Evolutionary conservation across 2,329 filamentous ascomycete genomes (phyloP).

Genomic region (Colletotrichum shisoi): DNA sequence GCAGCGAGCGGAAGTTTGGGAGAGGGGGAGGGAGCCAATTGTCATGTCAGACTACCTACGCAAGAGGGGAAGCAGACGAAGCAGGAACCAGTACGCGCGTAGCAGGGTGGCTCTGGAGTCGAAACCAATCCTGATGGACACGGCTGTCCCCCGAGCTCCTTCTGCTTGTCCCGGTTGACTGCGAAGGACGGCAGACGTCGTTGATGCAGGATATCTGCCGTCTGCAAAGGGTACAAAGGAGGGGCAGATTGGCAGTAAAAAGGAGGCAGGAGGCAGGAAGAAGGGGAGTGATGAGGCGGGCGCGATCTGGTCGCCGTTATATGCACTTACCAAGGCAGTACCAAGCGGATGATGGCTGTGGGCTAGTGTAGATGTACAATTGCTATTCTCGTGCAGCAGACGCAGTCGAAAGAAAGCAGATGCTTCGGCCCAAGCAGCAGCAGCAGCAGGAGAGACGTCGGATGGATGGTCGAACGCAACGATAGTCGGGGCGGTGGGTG

Average conservation of each 20-base stretch:
- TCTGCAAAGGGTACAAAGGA: slow-evolving; percentile 19
- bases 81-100: slow-evolving; percentile 25
- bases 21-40: slow-evolving; percentile 16
- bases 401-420: slow-evolving; percentile 18
- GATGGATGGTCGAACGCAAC: slow-evolving; percentile 28
- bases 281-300: not conserved
- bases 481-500: slow-evolving; percentile 22
- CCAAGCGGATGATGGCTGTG: slow-evolving; percentile 4
- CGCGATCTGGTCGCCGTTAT: slow-evolving; percentile 12
- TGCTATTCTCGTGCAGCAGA: slow-evolving; percentile 27
- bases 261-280: slow-evolving; percentile 18
- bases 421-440: slow-evolving; percentile 8
- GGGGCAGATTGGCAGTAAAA: slow-evolving; percentile 19
- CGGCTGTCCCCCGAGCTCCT: slow-evolving; percentile 19
- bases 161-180: slow-evolving; percentile 15
- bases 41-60: slow-evolving; percentile 4
- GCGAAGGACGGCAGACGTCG: slow-evolving; percentile 27
- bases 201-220: slow-evolving; percentile 32
- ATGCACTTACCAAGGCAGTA: slow-evolving; percentile 26
- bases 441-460: slow-evolving; percentile 31
- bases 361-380: slow-evolving; percentile 7
- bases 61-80: not conserved
- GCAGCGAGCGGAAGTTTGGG: slow-evolving; percentile 25
- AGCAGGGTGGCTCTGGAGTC: slow-evolving; percentile 17
- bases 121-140: slow-evolving; percentile 13